These are phyloP conservation scores for Polytolypa hystricis DNA, from an alignment of 2,329 filamentous ascomycete genomes.

Conservation along the genomic window DNA sequence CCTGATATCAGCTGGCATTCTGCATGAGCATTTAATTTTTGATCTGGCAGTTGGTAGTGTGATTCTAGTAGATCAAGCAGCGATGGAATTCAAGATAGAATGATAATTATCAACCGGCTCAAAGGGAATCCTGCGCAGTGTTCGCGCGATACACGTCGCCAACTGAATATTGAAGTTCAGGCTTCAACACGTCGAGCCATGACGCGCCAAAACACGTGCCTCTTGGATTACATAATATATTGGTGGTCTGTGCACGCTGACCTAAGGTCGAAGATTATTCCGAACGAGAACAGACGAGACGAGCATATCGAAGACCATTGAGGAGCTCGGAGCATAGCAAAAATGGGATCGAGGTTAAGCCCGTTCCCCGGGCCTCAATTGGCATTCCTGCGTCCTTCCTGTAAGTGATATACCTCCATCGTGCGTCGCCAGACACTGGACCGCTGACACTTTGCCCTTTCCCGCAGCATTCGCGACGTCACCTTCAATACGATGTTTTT, in stretches of 20 bases:
- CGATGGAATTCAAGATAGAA: no score
- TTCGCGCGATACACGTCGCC: no score
- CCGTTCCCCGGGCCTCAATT: constrained; percentile 26
- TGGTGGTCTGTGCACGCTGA: not conserved
- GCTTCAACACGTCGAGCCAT: not conserved
- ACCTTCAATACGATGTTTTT: constrained; percentile 54
- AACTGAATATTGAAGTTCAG: no score
- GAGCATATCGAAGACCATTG: constrained; percentile 6
- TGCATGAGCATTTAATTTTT: no score
- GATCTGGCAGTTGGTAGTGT: no score
- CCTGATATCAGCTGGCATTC: constrained; percentile 83
- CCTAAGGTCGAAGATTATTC: not conserved
- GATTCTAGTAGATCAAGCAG: no score
- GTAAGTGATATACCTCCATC: constrained; percentile 23
- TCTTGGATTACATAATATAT: not conserved
- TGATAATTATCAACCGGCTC: no score
- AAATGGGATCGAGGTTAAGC: constrained; percentile 27
- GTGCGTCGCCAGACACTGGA: no score
- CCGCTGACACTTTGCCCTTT: no score
- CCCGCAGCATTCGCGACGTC: constrained; percentile 16
- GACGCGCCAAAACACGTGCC: constrained; percentile 12
- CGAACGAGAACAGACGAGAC: constrained; percentile 5
- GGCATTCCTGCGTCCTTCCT: constrained; percentile 22
- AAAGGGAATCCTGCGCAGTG: no score
- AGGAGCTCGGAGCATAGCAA: constrained; percentile 4